phyloP scores from a whole-genome alignment of 768 basidiomycete genomes.

The Suillus clintonianus region DNA sequence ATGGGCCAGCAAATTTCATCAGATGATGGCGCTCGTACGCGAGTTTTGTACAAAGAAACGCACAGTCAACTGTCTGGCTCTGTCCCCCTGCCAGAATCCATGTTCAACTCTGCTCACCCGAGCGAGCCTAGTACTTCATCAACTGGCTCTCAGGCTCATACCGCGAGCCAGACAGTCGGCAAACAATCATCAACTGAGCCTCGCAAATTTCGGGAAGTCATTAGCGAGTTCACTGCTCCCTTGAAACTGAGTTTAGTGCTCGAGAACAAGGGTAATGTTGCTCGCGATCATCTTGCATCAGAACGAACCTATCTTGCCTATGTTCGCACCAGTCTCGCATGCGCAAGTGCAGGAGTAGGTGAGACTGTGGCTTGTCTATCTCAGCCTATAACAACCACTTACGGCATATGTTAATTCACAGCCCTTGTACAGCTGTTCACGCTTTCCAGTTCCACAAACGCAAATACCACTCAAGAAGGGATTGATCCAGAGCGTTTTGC shows the following conservation, averaged over 20 bases:
- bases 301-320: constrained; percentile 68
- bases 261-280: constrained; percentile 63
- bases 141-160: neutral
- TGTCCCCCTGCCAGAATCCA: neutral
- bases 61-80: neutral
- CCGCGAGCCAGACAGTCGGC: neutral
- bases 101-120: neutral
- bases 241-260: constrained; percentile 36
- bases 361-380: constrained; percentile 13
- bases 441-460: constrained; percentile 26
- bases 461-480: constrained; percentile 2
- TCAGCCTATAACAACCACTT: neutral
- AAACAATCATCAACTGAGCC: neutral
- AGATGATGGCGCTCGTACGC: neutral
- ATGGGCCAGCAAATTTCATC: constrained; percentile 4
- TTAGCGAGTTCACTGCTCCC: constrained; percentile 6
- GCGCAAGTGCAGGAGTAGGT: constrained; percentile 64
- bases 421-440: constrained; percentile 61
- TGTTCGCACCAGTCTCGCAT: constrained; percentile 61
- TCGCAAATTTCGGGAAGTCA: neutral
- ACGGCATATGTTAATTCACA: constrained; percentile 16
- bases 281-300: constrained; percentile 64
- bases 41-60: neutral
- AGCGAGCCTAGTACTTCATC: neutral
- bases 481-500: constrained; percentile 34